A percentile compares a stretch with the other conserved stretches of the same genome.
Conservation (phyloP, 106 monocot species). For the Xerophyta viscosa region DNA sequence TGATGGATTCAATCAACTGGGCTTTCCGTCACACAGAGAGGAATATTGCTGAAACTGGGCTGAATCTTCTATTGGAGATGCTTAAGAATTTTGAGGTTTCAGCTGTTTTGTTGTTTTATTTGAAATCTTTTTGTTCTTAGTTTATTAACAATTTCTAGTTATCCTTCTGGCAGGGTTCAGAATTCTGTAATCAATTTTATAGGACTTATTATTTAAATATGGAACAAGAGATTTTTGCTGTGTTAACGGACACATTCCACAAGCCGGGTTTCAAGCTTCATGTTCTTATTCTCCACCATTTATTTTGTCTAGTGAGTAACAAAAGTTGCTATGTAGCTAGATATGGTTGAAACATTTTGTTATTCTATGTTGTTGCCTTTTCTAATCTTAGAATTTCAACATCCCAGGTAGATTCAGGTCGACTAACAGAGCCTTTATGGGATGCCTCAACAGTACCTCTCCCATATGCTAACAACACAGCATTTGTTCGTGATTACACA, state of each 20-base stretch:
- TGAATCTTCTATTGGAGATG: conserved; percentile 86
- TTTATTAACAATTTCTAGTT: not conserved
- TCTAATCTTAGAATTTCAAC: not conserved
- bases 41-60: conserved; percentile 97
- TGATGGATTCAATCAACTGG: conserved; percentile 97
- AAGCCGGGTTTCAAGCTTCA: conserved; percentile 98
- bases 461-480: conserved; percentile 68
- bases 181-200: conserved; percentile 90
- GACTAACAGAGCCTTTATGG: conserved; percentile 89
- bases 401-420: conserved; percentile 66
- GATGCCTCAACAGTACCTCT: conserved; percentile 67
- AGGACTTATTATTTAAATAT: conserved; percentile 87
- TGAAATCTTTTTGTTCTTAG: not conserved
- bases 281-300: conserved; percentile 84
- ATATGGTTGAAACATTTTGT: too few relatives aligned
- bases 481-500: conserved; percentile 92
- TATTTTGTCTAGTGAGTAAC: conserved; percentile 74
- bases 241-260: conserved; percentile 94
- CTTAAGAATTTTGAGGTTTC: conserved; percentile 96
- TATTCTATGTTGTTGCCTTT: too few relatives aligned
- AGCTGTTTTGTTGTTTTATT: not conserved
- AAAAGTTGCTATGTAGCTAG: too few relatives aligned
- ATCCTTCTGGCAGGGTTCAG: conserved; percentile 46
- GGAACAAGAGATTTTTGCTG: conserved; percentile 97
- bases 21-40: conserved; percentile 98